Evolutionary conservation across 805 yeast species (phyloP).

Genomic region (Wickerhamomyces pijperi): DNA sequence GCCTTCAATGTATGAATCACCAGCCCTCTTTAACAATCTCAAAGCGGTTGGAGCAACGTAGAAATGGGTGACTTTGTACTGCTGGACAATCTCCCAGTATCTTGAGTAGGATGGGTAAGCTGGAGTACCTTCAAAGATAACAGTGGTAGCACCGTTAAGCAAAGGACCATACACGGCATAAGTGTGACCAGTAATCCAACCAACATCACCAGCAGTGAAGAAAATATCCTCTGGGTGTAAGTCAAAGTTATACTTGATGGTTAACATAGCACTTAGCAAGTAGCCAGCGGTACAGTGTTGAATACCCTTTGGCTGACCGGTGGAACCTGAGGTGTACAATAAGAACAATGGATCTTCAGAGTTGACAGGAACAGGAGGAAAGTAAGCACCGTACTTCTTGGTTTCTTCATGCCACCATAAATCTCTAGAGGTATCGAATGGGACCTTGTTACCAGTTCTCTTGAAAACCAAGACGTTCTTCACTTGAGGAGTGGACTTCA

Average conservation of each 20-base stretch:
- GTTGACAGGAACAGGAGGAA: constrained; percentile 78
- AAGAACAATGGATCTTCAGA: constrained; percentile 93
- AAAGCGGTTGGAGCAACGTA: constrained; percentile 98
- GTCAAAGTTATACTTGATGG: constrained; percentile 89
- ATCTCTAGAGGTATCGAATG: constrained; percentile 74
- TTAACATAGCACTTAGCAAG: constrained; percentile 81
- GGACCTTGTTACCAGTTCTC: constrained; percentile 74
- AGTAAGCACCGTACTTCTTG: constrained; percentile 69
- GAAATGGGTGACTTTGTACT: constrained; percentile 86
- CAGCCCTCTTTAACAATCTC: constrained; percentile 82
- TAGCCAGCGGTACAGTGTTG: constrained; percentile 94
- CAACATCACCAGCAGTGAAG: constrained; percentile 97
- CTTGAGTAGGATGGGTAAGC: constrained; percentile 92
- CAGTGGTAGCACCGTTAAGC: constrained; percentile 76
- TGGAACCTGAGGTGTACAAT: constrained; percentile 95
- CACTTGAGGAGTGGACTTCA: constrained; percentile 60
- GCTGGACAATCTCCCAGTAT: constrained; percentile 93
- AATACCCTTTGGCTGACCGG: constrained; percentile 98
- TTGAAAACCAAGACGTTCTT: constrained; percentile 76
- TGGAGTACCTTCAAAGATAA: constrained; percentile 95
- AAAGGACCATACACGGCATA: constrained; percentile 94
- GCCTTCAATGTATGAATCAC: constrained; percentile 69
- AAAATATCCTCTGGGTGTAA: constrained; percentile 78
- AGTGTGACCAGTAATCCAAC: constrained; percentile 99
- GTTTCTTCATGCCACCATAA: constrained; percentile 93